Evolutionary conservation across 148 eudicot species (phyloP).

Genomic region (Nyssa sinensis): DNA sequence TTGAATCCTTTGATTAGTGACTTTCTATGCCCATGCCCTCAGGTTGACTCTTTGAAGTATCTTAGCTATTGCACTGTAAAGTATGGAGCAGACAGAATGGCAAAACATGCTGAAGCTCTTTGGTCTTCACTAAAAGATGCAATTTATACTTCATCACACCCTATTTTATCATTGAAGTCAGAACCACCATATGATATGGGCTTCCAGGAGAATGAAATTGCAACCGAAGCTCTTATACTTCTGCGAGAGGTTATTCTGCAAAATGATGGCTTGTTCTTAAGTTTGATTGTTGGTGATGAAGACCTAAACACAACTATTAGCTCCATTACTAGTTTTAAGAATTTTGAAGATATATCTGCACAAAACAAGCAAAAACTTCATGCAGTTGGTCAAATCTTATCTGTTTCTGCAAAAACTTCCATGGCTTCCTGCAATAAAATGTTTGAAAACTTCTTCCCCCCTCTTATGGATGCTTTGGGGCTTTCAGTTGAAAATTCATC

Average conservation of each 20-base stretch:
- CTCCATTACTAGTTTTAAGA: conserved; percentile 34
- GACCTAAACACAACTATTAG: conserved; percentile 51
- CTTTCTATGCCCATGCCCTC: conserved; percentile 18
- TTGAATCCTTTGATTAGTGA: conserved; percentile 4
- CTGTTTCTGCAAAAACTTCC: conserved; percentile 58
- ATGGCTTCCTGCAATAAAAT: conserved; percentile 57
- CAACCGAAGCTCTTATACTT: conserved; percentile 65
- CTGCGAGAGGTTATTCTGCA: conserved; percentile 56
- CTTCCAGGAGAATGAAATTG: conserved; percentile 60
- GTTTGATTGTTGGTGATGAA: conserved; percentile 56
- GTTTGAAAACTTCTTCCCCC: conserved; percentile 57
- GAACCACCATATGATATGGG: conserved; percentile 30
- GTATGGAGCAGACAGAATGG: conserved; percentile 72
- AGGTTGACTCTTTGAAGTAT: conserved; percentile 88
- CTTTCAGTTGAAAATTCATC: conserved; percentile 28
- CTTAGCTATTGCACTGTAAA: conserved; percentile 63
- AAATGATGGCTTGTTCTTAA: conserved; percentile 41
- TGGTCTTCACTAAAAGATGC: conserved; percentile 67
- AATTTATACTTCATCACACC: conserved; percentile 35
- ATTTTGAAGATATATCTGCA: conserved; percentile 34
- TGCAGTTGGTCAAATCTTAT: conserved; percentile 58
- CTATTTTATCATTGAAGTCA: conserved; percentile 28
- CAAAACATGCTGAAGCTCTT: conserved; percentile 57
- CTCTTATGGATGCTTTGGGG: conserved; percentile 47
- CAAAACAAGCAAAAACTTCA: conserved; percentile 53